phyloP scores from a whole-genome alignment of 148 eudicot species.

The Rhododendron ferrugineum region DNA sequence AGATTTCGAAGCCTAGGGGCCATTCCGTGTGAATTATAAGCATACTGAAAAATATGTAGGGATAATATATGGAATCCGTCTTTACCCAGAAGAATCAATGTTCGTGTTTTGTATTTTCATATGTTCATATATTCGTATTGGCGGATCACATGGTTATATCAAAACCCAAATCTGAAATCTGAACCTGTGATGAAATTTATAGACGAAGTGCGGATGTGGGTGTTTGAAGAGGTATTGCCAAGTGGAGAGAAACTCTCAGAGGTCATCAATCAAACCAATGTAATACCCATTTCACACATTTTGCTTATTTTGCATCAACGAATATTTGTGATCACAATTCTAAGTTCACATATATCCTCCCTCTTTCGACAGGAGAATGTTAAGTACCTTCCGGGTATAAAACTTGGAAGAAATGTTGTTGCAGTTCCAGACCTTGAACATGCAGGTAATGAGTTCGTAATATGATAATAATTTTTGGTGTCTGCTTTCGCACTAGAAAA shows the following conservation, averaged over 20 bases:
- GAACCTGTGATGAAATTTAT: slow-evolving; percentile 13
- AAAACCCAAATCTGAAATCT: not conserved
- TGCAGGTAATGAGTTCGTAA: slow-evolving; percentile 42
- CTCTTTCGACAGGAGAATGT: slow-evolving; percentile 64
- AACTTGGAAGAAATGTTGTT: slow-evolving; percentile 84
- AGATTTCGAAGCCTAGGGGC: not conserved
- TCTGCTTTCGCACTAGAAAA: not conserved
- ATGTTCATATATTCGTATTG: not conserved
- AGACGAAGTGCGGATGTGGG: slow-evolving; percentile 99
- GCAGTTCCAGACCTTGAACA: slow-evolving; percentile 85
- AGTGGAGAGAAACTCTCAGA: slow-evolving; percentile 68
- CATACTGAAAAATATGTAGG: not conserved
- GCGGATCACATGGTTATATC: not conserved
- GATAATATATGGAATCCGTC: not conserved
- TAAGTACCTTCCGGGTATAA: slow-evolving; percentile 83
- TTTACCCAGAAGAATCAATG: not conserved
- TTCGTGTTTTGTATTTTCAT: not conserved
- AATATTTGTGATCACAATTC: not conserved
- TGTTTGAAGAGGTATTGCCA: slow-evolving; percentile 75
- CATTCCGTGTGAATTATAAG: not conserved
- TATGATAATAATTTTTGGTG: not conserved
- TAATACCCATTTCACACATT: slow-evolving; percentile 20
- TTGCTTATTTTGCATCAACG: not conserved
- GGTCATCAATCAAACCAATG: slow-evolving; percentile 75
- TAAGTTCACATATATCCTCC: not conserved